These are phyloP conservation scores for Saturnispora gosingensis DNA, from an alignment of 805 yeast genomes.

Conservation along the genomic window DNA sequence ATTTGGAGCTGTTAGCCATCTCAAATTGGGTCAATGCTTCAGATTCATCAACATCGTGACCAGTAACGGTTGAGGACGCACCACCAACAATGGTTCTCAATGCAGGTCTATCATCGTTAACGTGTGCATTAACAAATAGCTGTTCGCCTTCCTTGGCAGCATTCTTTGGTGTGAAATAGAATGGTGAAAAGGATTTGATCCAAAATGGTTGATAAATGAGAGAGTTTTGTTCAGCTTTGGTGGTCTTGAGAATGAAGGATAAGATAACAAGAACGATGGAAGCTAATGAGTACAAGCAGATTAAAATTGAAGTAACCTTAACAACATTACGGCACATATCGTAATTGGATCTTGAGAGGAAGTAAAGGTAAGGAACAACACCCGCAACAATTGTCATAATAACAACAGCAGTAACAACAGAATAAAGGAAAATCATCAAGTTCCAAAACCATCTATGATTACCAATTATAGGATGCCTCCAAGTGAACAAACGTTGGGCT, in stretches of 20 bases:
- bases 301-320: constrained; percentile 41
- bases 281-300: constrained; percentile 42
- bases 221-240: constrained; percentile 38
- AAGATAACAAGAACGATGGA: constrained; percentile 40
- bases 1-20: constrained; percentile 17
- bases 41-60: constrained; percentile 9
- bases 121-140: constrained; percentile 16
- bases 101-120: constrained; percentile 15
- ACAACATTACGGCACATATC: constrained; percentile 45
- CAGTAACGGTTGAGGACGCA: constrained; percentile 11
- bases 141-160: constrained; percentile 32
- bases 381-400: constrained; percentile 64
- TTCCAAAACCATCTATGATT: constrained; percentile 41
- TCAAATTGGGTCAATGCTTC: constrained; percentile 19
- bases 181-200: constrained; percentile 54
- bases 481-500: constrained; percentile 66
- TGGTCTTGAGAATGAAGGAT: constrained; percentile 49
- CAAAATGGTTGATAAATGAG: constrained; percentile 67
- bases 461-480: constrained; percentile 71
- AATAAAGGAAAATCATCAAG: constrained; percentile 41
- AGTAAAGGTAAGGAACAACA: constrained; percentile 49
- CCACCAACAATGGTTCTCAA: constrained; percentile 25
- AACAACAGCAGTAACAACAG: constrained; percentile 46
- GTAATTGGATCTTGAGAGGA: constrained; percentile 36
- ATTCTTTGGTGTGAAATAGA: constrained; percentile 48